Evolutionary conservation across 768 basidiomycete genomes (phyloP).

Genomic region (Hirschioporus abietinus): DNA sequence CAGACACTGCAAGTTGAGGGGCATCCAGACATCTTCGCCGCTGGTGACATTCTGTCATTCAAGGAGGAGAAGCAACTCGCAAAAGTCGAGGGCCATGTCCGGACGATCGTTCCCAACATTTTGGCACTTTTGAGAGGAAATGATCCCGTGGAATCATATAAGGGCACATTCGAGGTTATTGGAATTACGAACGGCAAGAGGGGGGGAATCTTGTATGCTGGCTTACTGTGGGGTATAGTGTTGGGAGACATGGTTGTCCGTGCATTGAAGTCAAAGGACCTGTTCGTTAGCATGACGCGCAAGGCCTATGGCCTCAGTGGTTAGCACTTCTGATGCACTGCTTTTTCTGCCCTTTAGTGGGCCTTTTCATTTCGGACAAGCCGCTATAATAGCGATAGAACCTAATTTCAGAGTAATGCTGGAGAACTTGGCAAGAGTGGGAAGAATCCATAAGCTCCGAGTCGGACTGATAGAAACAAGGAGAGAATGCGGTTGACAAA

Average conservation of each 20-base stretch:
- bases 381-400: too few species aligned
- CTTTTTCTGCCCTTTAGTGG: too few species aligned
- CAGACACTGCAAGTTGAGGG: conserved; percentile 18
- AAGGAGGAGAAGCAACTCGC: conserved; percentile 19
- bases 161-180: conserved; percentile 6
- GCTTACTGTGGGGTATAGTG: conserved; percentile 38
- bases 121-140: conserved; percentile 11
- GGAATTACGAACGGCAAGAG: conserved; percentile 18
- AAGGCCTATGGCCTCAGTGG: conserved; percentile 22
- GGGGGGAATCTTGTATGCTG: conserved; percentile 35
- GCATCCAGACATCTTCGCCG: conserved; percentile 16
- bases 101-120: conserved; percentile 15
- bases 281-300: conserved; percentile 24
- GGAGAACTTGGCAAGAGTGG: too few species aligned
- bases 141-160: neutral
- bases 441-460: neutral
- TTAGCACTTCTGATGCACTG: too few species aligned
- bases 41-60: conserved; percentile 18
- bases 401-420: too few species aligned
- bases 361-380: too few species aligned
- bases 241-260: conserved; percentile 39
- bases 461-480: neutral
- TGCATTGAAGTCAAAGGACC: conserved; percentile 33
- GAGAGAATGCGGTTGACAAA: neutral
- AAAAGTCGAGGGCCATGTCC: conserved; percentile 16